A percentile compares a stretch with the other conserved stretches of the same genome.
Conservation (phyloP, 2,329 filamentous ascomycete species). For the Teratosphaeriaceae sp. region DNA sequence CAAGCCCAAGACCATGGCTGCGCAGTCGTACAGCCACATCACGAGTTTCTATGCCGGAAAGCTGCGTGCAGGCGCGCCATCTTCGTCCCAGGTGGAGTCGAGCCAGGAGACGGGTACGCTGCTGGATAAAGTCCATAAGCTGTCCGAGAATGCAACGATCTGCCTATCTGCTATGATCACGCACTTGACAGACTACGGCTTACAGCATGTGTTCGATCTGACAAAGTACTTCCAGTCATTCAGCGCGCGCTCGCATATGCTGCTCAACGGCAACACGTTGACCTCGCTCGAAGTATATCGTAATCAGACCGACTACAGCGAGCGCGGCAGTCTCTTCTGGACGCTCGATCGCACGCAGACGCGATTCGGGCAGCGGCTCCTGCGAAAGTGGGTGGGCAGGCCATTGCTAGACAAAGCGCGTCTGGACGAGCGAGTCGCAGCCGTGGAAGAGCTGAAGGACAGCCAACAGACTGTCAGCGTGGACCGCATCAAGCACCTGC, state of each 20-base stretch:
- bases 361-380: conserved; percentile 75
- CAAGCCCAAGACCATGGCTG: conserved; percentile 72
- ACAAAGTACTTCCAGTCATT: conserved; percentile 98
- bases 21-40: conserved; percentile 81
- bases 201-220: conserved; percentile 91
- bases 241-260: conserved; percentile 88
- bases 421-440: conserved; percentile 71
- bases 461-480: conserved; percentile 59
- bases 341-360: conserved; percentile 88
- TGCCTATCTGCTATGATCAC: conserved; percentile 96
- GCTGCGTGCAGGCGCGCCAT: conserved; percentile 49
- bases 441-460: conserved; percentile 78
- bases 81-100: conserved; percentile 38
- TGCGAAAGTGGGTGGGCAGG: conserved; percentile 92
- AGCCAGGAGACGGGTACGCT: conserved; percentile 48
- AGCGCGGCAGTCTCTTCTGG: conserved; percentile 91
- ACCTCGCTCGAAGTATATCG: conserved; percentile 93
- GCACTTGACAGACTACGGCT: conserved; percentile 82
- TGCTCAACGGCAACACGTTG: conserved; percentile 89
- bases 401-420: conserved; percentile 70
- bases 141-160: conserved; percentile 80
- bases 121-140: conserved; percentile 76
- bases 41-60: conserved; percentile 89
- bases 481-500: conserved; percentile 65
- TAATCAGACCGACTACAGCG: conserved; percentile 80